Evolutionary conservation across 2,329 filamentous ascomycete species (phyloP).

Genomic region (Phaeosphaeria sp.): DNA sequence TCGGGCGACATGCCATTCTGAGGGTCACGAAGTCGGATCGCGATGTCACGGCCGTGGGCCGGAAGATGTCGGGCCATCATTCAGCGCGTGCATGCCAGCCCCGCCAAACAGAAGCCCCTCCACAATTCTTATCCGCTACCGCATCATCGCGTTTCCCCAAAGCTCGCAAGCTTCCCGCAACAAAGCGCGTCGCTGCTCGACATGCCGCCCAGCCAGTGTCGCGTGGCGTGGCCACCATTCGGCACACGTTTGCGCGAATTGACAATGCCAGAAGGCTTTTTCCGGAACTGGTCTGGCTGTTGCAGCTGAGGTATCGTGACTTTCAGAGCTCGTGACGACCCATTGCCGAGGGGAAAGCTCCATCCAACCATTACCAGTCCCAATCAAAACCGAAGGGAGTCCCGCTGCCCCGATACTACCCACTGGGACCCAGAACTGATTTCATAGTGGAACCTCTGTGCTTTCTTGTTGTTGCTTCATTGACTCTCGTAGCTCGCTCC

Average conservation of each 20-base stretch:
- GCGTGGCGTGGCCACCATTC: background rate
- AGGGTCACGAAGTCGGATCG: background rate
- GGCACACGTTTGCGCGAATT: background rate
- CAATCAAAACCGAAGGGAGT: constrained; percentile 41
- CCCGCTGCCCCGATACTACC: constrained; percentile 49
- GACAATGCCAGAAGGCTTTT: background rate
- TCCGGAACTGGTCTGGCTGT: constrained; percentile 9
- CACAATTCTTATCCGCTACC: constrained; percentile 24
- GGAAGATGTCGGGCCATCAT: constrained; percentile 33
- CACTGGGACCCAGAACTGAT: constrained; percentile 42
- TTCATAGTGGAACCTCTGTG: constrained; percentile 31
- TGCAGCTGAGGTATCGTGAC: constrained; percentile 26
- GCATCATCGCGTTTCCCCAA: constrained; percentile 24
- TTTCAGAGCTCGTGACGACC: constrained; percentile 27
- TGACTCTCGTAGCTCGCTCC: constrained; percentile 1
- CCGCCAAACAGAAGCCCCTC: constrained; percentile 25
- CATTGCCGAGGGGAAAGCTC: constrained; percentile 41
- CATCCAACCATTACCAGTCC: constrained; percentile 32
- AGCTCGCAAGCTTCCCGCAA: constrained; percentile 16
- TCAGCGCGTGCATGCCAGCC: constrained; percentile 11
- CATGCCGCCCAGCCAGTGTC: constrained; percentile 2
- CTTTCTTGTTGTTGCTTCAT: constrained; percentile 20
- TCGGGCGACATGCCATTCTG: background rate
- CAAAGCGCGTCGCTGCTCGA: constrained; percentile 28
- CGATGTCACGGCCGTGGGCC: constrained; percentile 30